phyloP scores from a whole-genome alignment of 148 eudicot genomes.

The Fagopyrum esculentum region DNA sequence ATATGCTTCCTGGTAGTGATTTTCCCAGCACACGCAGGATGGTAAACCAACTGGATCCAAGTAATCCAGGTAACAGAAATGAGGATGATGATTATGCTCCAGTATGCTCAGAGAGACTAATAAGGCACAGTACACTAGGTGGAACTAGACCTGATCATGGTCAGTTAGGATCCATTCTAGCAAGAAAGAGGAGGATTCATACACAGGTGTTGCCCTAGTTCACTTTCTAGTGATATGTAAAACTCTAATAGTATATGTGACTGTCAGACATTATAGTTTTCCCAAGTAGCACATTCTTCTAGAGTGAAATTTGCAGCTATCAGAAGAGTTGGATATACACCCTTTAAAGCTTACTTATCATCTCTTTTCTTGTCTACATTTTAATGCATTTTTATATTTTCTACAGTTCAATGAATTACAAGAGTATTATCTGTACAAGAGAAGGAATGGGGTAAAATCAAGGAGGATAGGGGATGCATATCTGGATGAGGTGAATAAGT shows the following conservation, averaged over 20 bases:
- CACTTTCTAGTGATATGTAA: conserved; percentile 12
- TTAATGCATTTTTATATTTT: neutral
- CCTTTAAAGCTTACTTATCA: neutral
- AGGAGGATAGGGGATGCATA: conserved; percentile 25
- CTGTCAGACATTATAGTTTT: neutral
- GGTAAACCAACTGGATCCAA: conserved; percentile 28
- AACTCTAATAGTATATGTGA: neutral
- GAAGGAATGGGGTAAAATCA: conserved; percentile 43
- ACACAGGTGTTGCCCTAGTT: conserved; percentile 44
- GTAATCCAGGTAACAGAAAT: conserved; percentile 21
- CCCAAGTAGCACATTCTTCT: neutral
- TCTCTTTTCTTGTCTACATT: conserved; percentile 1
- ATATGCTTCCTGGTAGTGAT: conserved; percentile 29
- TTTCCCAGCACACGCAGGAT: conserved; percentile 16
- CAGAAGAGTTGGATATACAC: neutral
- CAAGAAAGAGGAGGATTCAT: conserved; percentile 62
- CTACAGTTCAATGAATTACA: conserved; percentile 77
- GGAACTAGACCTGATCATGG: conserved; percentile 36
- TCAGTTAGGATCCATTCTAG: conserved; percentile 43
- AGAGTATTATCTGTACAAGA: conserved; percentile 78
- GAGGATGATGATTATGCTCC: conserved; percentile 27
- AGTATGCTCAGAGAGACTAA: conserved; percentile 25
- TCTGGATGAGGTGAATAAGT: conserved; percentile 25
- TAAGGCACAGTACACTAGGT: conserved; percentile 27
- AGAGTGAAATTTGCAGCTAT: neutral